phyloP scores from a whole-genome alignment of 2,329 filamentous ascomycete genomes.

The Aspergillus chevalieri region DNA sequence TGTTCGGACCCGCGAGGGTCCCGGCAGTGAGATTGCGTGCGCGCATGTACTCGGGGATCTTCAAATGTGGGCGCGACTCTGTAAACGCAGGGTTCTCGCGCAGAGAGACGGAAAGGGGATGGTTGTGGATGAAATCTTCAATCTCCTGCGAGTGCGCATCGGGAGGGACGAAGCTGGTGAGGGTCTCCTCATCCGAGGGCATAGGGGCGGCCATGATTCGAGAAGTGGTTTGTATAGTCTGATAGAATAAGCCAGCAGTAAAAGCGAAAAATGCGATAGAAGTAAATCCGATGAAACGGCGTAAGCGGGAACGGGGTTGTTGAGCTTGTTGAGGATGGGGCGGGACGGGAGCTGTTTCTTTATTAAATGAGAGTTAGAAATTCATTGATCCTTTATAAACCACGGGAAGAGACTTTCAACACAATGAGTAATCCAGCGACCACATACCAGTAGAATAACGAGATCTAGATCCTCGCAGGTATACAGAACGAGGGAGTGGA shows the following conservation, averaged over 20 bases:
- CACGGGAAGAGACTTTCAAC: background rate
- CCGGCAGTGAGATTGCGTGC: slow-evolving; percentile 74
- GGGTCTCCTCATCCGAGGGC: slow-evolving; percentile 66
- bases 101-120: slow-evolving; percentile 66
- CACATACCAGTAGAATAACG: slow-evolving; percentile 3
- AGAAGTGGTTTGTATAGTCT: slow-evolving; percentile 19
- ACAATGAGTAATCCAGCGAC: background rate
- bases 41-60: slow-evolving; percentile 67
- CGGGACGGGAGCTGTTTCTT: slow-evolving; percentile 1
- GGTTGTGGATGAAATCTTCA: slow-evolving; percentile 67
- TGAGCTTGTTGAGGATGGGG: slow-evolving; percentile 4
- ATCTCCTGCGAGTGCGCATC: slow-evolving; percentile 53
- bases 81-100: slow-evolving; percentile 60
- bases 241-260: slow-evolving; percentile 22
- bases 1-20: slow-evolving; percentile 66
- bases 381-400: no score
- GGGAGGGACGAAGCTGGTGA: slow-evolving; percentile 56
- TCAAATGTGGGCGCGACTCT: slow-evolving; percentile 80
- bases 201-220: slow-evolving; percentile 32
- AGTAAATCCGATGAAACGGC: slow-evolving; percentile 31
- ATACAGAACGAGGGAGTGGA: slow-evolving; percentile 1
- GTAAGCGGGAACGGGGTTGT: slow-evolving; percentile 24
- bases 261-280: slow-evolving; percentile 31
- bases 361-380: background rate
- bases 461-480: slow-evolving; percentile 1